Conservation (phyloP, 768 basidiomycete species). For the Mycena galericulata region DNA sequence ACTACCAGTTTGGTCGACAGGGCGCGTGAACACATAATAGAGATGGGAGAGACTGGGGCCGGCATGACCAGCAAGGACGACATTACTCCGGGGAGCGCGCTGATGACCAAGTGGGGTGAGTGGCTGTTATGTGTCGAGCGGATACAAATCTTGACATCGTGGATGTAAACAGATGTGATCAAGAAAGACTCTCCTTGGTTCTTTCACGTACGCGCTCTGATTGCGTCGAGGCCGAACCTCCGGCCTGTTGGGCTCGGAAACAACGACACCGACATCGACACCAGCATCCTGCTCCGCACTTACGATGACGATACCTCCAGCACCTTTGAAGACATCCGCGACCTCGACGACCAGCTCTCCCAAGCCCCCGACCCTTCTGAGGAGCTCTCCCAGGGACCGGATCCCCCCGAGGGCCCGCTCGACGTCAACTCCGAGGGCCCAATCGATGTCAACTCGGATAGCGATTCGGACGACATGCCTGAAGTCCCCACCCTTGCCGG, state of each 20-base stretch:
- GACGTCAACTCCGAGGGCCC: too few relatives aligned
- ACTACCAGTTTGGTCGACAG: too few relatives aligned
- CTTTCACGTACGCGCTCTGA: background rate
- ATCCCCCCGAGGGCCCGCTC: too few relatives aligned
- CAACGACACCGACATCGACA: background rate
- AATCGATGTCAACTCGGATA: background rate
- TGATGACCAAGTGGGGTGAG: too few relatives aligned
- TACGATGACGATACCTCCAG: slow-evolving; percentile 6
- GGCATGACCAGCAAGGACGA: too few relatives aligned
- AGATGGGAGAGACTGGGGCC: too few relatives aligned
- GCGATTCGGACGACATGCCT: background rate
- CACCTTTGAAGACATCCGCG: background rate
- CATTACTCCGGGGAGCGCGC: too few relatives aligned
- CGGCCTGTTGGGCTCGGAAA: background rate
- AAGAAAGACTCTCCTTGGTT: background rate
- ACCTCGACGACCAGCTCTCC: background rate
- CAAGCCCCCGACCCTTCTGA: background rate
- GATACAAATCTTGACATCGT: too few relatives aligned
- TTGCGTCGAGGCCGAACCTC: background rate
- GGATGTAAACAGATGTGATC: background rate
- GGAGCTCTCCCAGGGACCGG: background rate
- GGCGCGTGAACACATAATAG: too few relatives aligned
- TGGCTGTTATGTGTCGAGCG: too few relatives aligned
- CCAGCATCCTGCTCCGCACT: background rate
- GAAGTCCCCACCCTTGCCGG: background rate